Conservation (phyloP, 805 yeast species). For the Brettanomyces nanus region DNA sequence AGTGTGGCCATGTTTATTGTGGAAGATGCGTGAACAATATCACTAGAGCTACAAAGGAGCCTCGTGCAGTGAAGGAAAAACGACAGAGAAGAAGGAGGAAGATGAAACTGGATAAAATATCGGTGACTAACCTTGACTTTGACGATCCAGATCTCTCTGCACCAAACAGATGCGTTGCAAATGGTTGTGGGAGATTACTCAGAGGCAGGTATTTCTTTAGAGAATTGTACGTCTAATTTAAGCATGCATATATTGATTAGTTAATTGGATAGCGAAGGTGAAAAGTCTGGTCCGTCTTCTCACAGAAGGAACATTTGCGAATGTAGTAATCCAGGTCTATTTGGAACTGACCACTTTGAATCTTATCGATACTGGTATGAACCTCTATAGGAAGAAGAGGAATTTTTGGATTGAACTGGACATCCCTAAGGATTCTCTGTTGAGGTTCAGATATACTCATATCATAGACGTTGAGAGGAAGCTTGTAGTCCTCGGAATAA, state of each 20-base stretch:
- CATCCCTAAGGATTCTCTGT: constrained; percentile 4
- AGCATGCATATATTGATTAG: constrained; percentile 1
- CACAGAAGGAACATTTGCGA: constrained; percentile 16
- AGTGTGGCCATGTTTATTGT: constrained; percentile 82
- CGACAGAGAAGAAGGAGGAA: constrained; percentile 17
- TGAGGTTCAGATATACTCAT: too few relatives aligned
- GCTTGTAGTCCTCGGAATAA: constrained; percentile 12
- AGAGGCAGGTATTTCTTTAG: constrained; percentile 42
- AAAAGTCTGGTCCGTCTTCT: constrained; percentile 2
- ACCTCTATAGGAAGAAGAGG: constrained; percentile 12
- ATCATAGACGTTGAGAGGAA: constrained; percentile 13
- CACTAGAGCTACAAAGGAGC: constrained; percentile 25
- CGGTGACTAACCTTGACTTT: constrained; percentile 21
- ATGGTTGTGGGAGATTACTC: constrained; percentile 37
- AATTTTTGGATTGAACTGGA: constrained; percentile 15
- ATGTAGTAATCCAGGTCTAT: constrained; percentile 18
- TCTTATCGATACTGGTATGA: constrained; percentile 12
- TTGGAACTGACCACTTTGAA: constrained; percentile 17
- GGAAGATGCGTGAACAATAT: constrained; percentile 74
- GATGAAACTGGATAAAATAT: constrained; percentile 9
- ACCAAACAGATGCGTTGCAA: constrained; percentile 52
- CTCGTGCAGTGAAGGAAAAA: constrained; percentile 9
- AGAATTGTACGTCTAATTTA: constrained; percentile 38
- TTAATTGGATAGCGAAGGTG: not conserved
- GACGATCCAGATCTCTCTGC: constrained; percentile 40